Base-by-base conservation (phyloP, 768 basidiomycete species). In the Trametes villosa region DNA sequence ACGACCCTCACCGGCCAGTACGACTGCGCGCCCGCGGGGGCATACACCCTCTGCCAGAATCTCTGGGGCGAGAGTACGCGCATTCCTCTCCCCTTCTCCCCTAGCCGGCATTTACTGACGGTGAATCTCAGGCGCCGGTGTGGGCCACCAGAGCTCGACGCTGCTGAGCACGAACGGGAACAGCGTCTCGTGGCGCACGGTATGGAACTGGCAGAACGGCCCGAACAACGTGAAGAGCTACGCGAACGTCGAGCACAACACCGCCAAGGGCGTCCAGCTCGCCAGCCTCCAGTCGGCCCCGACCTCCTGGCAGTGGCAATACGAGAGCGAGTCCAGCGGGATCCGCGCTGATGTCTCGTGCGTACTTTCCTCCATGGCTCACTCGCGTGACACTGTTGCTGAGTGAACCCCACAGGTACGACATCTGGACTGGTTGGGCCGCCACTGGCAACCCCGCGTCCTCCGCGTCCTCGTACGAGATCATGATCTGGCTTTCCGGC, bases 401-500 rank as follows among this genome's bases (percentile, higher is more conserved):
- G 20, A 15, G n/a, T 4, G 4, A 17, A 11, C 4, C 36, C 15
- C 8, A 4, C 42, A 80, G 80, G 33, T 85, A 84, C 59, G 83
- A 84, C 59, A 81, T 51, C 50, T 51, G 50, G 50, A 51, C 50
- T 9, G 50, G 50, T 22, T 12, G 15, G n/a, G 20, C 33, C 11
- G 33, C n/a, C 22, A 38, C 50, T 15, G 50, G 50, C 2, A 17
- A 36, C 20, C 33, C 50, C 18, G 50, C 50, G 33, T 38, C 50
- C 24, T 18, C 34, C 4, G 50, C 50, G 33, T 51, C 50, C 6
- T 78, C 79, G 2, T 85, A 75, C 65, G 84, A 85, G 67, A 83
- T 85, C 55, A 85, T 85, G 83, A 83, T 85, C 59, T 85, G 84
- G 84, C 78, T 85, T 27, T 84, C 83, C 52, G 79, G 82, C 36